phyloP scores from a whole-genome alignment of 2,329 filamentous ascomycete genomes.

The Phialocephala subalpina region DNA sequence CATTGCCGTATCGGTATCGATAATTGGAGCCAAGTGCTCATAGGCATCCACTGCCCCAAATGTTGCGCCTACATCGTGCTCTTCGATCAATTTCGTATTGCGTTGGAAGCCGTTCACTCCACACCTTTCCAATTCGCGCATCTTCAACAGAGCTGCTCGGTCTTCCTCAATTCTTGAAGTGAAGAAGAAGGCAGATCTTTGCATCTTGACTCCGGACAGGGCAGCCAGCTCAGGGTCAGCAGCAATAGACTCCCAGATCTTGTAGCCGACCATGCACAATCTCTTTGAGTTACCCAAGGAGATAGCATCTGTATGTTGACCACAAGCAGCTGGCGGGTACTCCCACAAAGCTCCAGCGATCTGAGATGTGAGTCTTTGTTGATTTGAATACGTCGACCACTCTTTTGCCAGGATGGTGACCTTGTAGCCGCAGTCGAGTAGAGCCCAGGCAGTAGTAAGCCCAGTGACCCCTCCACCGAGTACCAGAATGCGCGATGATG shows the following conservation, averaged over 20 bases:
- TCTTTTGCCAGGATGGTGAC: background rate
- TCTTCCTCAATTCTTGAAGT: background rate
- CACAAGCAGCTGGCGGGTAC: constrained; percentile 17
- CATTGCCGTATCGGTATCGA: constrained; percentile 20
- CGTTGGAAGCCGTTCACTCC: constrained; percentile 1
- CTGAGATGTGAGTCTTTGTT: background rate
- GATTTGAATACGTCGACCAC: background rate
- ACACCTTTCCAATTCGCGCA: background rate
- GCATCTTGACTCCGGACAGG: constrained; percentile 14
- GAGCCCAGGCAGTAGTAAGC: background rate
- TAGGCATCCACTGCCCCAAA: constrained; percentile 16
- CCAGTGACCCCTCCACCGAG: background rate
- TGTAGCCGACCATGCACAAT: constrained; percentile 18
- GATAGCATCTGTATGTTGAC: constrained; percentile 12
- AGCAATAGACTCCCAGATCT: constrained; percentile 15
- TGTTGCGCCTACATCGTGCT: background rate
- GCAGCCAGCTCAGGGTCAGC: constrained; percentile 13
- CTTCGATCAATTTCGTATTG: background rate
- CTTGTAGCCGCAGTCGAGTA: background rate
- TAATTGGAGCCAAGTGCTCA: constrained; percentile 18
- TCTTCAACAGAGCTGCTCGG: constrained; percentile 3
- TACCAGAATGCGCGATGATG: too few species aligned
- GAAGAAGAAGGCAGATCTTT: constrained; percentile 16
- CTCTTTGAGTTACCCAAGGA: constrained; percentile 14
- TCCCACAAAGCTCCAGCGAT: constrained; percentile 13